phyloP scores from a whole-genome alignment of 345 rosid genomes.

The Conringia planisiliqua region DNA sequence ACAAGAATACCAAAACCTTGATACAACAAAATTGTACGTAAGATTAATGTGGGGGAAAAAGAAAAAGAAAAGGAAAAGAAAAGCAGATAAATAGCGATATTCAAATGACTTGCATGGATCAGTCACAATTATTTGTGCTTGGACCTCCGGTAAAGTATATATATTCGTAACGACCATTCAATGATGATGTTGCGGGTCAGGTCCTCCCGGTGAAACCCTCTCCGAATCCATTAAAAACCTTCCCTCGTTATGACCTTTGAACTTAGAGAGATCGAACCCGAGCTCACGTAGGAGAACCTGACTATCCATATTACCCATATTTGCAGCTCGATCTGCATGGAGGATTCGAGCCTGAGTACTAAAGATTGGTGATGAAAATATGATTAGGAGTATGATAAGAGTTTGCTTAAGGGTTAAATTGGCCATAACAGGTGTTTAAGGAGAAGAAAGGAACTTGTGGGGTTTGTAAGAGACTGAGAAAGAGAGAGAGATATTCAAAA shows the following conservation, averaged over 20 bases:
- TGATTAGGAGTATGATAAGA: constrained; percentile 27
- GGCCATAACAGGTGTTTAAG: constrained; percentile 16
- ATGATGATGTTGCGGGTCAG: constrained; percentile 36
- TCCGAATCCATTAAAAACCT: constrained; percentile 28
- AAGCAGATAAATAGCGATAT: constrained; percentile 5
- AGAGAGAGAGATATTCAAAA: not conserved
- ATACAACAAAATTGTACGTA: constrained; percentile 28
- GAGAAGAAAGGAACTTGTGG: not conserved
- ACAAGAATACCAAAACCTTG: constrained; percentile 21
- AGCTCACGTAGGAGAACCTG: constrained; percentile 32
- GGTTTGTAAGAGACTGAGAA: not conserved
- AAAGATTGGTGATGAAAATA: constrained; percentile 12
- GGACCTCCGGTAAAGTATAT: constrained; percentile 1
- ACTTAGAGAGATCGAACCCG: constrained; percentile 32
- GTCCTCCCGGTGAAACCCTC: constrained; percentile 38
- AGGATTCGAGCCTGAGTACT: constrained; percentile 32
- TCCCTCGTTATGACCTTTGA: constrained; percentile 18
- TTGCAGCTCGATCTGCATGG: not conserved
- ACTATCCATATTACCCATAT: constrained; percentile 5
- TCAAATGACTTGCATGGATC: constrained; percentile 13
- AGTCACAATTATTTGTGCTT: constrained; percentile 21
- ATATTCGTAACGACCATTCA: not conserved
- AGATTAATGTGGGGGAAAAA: not conserved
- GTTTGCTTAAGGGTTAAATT: constrained; percentile 17
- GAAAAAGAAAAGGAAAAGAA: not conserved